Percentiles rank a stretch among this genome's conserved stretches.
These are phyloP conservation scores for Boletus holoroseus DNA, from an alignment of 1,284 basidiomycete species.

Conservation along the genomic window DNA sequence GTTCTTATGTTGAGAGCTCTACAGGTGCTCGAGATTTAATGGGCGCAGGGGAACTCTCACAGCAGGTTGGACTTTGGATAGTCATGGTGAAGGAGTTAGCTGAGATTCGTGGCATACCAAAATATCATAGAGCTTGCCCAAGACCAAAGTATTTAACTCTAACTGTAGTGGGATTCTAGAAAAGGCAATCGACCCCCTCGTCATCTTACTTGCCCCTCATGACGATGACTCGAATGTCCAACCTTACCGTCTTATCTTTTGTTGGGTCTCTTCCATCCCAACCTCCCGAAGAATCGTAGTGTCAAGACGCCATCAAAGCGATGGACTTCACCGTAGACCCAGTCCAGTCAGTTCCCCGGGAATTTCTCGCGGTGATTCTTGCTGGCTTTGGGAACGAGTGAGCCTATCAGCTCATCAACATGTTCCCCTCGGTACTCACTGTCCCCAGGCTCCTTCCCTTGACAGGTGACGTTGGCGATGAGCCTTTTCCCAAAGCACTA, in stretches of 20 bases:
- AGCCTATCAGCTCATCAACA: slow-evolving; percentile 18
- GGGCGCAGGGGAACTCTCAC: too few relatives aligned
- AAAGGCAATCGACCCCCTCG: slow-evolving; percentile 19
- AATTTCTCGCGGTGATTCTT: slow-evolving; percentile 81
- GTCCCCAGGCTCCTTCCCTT: slow-evolving; percentile 59
- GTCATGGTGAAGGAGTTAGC: neutral
- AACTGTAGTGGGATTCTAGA: slow-evolving; percentile 16
- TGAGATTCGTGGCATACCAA: neutral
- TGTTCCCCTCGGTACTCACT: slow-evolving; percentile 10
- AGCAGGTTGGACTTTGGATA: slow-evolving; percentile 1
- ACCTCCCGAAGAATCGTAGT: neutral
- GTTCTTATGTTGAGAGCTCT: neutral
- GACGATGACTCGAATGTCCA: slow-evolving; percentile 3
- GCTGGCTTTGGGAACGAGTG: slow-evolving; percentile 87
- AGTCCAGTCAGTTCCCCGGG: slow-evolving; percentile 46
- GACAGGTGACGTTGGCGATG: slow-evolving; percentile 67
- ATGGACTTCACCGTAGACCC: slow-evolving; percentile 64
- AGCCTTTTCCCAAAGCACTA: slow-evolving; percentile 77
- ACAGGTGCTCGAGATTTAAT: neutral
- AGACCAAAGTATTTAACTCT: too few relatives aligned
- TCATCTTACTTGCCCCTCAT: neutral
- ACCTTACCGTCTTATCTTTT: neutral
- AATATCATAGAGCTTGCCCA: neutral
- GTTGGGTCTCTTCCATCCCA: neutral
- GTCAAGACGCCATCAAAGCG: slow-evolving; percentile 6